Percentiles rank a stretch among this genome's conserved stretches.
Conservation (phyloP, 2,329 filamentous ascomycete genomes). For the Podosphaera fusca region DNA sequence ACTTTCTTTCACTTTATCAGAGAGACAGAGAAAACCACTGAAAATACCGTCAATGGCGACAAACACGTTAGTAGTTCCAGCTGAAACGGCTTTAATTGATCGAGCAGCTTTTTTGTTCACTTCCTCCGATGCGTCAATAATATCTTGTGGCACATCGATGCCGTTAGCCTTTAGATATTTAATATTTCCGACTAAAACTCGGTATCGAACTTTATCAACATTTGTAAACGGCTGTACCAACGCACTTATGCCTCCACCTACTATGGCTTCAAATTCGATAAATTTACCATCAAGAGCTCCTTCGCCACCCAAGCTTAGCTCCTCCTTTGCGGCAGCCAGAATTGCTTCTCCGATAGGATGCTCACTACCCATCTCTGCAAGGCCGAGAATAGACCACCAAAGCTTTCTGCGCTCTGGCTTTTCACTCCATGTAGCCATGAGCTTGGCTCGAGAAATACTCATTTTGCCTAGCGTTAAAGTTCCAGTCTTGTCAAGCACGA, state of each 20-base stretch:
- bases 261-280: conserved; percentile 59
- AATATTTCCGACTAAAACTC: conserved; percentile 65
- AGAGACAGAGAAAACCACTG: conserved; percentile 59
- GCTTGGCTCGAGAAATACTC: conserved; percentile 54
- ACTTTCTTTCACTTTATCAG: conserved; percentile 77
- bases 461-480: conserved; percentile 90
- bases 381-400: conserved; percentile 90
- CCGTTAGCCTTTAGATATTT: conserved; percentile 49
- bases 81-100: conserved; percentile 17
- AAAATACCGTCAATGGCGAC: conserved; percentile 67
- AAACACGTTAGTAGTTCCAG: conserved; percentile 77
- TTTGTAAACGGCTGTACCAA: conserved; percentile 52
- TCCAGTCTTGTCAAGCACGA: conserved; percentile 89
- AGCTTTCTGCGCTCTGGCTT: conserved; percentile 45
- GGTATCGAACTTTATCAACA: conserved; percentile 47
- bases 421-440: conserved; percentile 45
- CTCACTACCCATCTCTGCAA: conserved; percentile 90
- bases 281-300: conserved; percentile 61
- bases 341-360: conserved; percentile 90
- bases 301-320: conserved; percentile 50
- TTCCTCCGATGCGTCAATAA: conserved; percentile 37
- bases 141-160: conserved; percentile 39
- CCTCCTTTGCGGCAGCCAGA: conserved; percentile 46
- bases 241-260: conserved; percentile 71
- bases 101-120: conserved; percentile 24